Evolutionary conservation across 2,329 filamentous ascomycete genomes (phyloP), one percentile per base, ranked within the genome.

Genomic region (Epichloe glyceriae): DNA sequence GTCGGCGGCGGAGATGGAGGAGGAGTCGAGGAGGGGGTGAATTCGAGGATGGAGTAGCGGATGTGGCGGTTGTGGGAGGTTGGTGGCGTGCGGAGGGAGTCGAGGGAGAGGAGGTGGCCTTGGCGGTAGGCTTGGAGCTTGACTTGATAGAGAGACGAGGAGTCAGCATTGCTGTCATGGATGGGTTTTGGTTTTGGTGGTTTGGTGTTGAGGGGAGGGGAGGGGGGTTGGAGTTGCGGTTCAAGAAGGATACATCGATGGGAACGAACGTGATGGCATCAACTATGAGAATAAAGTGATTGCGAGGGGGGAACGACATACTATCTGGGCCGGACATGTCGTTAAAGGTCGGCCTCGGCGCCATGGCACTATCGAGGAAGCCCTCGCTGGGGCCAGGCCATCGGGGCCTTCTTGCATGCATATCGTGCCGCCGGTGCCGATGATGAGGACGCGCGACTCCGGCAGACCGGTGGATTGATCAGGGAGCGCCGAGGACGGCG

Each of bases 351-450:
- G 87, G 86, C 34, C 87, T 76, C 8, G 86, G 86, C 4, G 85
- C 84, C 73, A 96, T 84, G 60, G 88, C 88, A 57, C 81, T 81
- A 60, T 93, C 79, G 43, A 95, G 73, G 64, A 96, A 95, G 3
- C 86, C 85, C 59, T 80, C 73, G 51, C 86, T 85, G 5, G 90
- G 37, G 93, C 76, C 50, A 95, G 80, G 1, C 90, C 90, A 57
- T 88, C 80, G 8, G 79, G 76, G 10, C 88, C 88, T 50, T 82
- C 83, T 62, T 85, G 82, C 90, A 96, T 95, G 70, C 88, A 95
- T 61, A 95, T 95, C 6, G 85, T 89, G 43, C 85, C 86, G 53
- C 87, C 89, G 12, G 90, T 95, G 72, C 94, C 91, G 67, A 95
- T 87, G 61, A 95, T 85, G 56, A 96, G 74, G 12, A 96, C 86